Evolutionary conservation across 176 grass and related monocot genomes (phyloP).

Genomic region (Calamus simplicifolius): DNA sequence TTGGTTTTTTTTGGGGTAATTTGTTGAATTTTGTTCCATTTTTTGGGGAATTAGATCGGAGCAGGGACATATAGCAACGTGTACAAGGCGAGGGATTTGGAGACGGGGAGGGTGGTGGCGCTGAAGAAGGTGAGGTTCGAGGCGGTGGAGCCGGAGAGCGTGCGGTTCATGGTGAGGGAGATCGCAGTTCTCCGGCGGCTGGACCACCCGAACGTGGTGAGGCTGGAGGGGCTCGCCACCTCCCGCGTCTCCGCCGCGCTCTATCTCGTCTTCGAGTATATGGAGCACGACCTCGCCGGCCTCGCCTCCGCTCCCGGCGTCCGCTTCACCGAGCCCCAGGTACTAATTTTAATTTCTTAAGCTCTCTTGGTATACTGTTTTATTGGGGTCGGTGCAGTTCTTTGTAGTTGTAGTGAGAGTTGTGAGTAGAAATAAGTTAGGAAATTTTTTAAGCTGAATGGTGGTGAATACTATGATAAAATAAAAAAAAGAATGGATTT

Average conservation of each 20-base stretch:
- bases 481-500: too few species aligned
- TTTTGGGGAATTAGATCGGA: constrained; percentile 26
- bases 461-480: too few species aligned
- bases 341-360: background rate
- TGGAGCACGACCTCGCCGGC: constrained; percentile 88
- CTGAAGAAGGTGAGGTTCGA: constrained; percentile 85
- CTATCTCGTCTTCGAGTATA: constrained; percentile 97
- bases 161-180: constrained; percentile 81
- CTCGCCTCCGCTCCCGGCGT: constrained; percentile 23
- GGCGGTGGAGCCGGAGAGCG: constrained; percentile 80
- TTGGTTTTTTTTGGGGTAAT: background rate
- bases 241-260: constrained; percentile 41
- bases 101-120: constrained; percentile 42
- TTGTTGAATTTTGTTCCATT: background rate
- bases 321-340: constrained; percentile 44
- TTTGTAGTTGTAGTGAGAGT: too few species aligned
- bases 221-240: constrained; percentile 32
- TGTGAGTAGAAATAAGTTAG: too few species aligned
- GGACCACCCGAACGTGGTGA: constrained; percentile 40
- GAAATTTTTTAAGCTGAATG: too few species aligned
- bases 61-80: constrained; percentile 66
- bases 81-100: constrained; percentile 42
- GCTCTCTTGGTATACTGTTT: too few species aligned
- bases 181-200: constrained; percentile 37
- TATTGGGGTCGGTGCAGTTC: too few species aligned